A percentile compares a stretch with the other conserved stretches of the same genome.
phyloP scores from a whole-genome alignment of 1,139 yeast genomes.

The Kazachstania sp. region DNA sequence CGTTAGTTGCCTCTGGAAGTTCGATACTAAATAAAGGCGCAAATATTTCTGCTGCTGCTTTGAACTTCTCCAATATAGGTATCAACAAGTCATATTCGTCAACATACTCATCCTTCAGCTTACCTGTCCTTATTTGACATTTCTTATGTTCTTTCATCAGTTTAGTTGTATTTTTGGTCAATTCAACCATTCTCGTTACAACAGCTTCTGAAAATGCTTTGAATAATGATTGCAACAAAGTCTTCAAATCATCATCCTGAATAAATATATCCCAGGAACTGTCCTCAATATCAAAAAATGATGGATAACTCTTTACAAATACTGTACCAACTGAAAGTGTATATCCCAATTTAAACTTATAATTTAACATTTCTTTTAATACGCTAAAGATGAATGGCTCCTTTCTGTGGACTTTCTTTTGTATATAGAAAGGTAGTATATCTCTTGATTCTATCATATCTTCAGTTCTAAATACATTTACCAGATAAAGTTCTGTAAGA shows the following conservation, averaged over 20 bases:
- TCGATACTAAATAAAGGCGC: conserved; percentile 36
- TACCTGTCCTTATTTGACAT: conserved; percentile 61
- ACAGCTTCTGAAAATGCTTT: conserved; percentile 42
- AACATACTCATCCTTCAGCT: conserved; percentile 45
- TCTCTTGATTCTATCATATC: conserved; percentile 33
- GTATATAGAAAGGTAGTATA: conserved; percentile 37
- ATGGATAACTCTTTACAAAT: conserved; percentile 45
- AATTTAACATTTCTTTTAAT: conserved; percentile 47
- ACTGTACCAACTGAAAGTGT: conserved; percentile 42
- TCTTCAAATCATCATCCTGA: conserved; percentile 18
- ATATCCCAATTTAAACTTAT: conserved; percentile 41
- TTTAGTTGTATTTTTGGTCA: conserved; percentile 34
- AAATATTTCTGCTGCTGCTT: conserved; percentile 38
- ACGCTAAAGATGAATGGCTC: conserved; percentile 41
- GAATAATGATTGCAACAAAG: conserved; percentile 34
- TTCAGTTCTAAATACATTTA: conserved; percentile 46
- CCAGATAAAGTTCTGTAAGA: conserved; percentile 52
- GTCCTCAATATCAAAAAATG: conserved; percentile 26
- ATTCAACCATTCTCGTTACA: conserved; percentile 32
- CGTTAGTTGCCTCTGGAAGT: conserved; percentile 26
- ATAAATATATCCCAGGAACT: conserved; percentile 19
- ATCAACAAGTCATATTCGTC: conserved; percentile 36
- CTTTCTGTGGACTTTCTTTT: conserved; percentile 27
- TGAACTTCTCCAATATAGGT: conserved; percentile 40
- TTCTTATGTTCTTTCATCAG: conserved; percentile 39